Base-by-base conservation (phyloP, 2,329 filamentous ascomycete species). In the Rutstroemia sp. region DNA sequence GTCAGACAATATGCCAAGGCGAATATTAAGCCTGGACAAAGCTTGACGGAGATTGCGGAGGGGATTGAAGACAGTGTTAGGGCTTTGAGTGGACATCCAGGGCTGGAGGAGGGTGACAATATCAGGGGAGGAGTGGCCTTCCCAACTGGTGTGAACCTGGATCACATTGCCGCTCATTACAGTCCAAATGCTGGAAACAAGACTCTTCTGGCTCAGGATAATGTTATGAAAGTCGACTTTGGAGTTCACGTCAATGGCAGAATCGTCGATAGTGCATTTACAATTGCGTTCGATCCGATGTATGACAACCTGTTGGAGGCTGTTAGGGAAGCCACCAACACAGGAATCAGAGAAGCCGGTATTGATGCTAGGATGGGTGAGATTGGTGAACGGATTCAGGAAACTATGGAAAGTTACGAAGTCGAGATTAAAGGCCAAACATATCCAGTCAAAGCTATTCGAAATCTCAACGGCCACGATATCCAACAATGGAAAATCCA, bases 401-500 rank as follows among this genome's bases (percentile, higher is more conserved):
- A 83, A 64, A 76, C 74, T 0, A 83, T 83, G 80, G 80, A 83
- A 67, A 81, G 78, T 67, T 82, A 83, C 61, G 80, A 83, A 64
- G 75, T 80, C 19, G 76, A 79, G 57, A 75, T 83, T 50, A 73
- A 74, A 38, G 76, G 78, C 9, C 74, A 76, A 60, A 77, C 72
- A 3, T 74, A 74, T 64, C 79, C 78, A 4, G 74, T 83, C 57
- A 82, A 82, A 64, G 69, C 78, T 1, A 77, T 83, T 48, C 73
- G 77, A 38, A 78, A 76, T 63, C 66, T 83, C 51, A 78, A 74
- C 51, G 80, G 90, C 9, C 92, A 96, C 76, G 92, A 88, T 63
- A 96, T 96, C 68, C 79, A 89, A 56, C 91, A 84, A 60, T 94
- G 92, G 76, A 85, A 84, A 70, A 96, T 96, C 65, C 92, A 96